phyloP scores from a whole-genome alignment of 345 rosid species.

The Boechera retrofracta region DNA sequence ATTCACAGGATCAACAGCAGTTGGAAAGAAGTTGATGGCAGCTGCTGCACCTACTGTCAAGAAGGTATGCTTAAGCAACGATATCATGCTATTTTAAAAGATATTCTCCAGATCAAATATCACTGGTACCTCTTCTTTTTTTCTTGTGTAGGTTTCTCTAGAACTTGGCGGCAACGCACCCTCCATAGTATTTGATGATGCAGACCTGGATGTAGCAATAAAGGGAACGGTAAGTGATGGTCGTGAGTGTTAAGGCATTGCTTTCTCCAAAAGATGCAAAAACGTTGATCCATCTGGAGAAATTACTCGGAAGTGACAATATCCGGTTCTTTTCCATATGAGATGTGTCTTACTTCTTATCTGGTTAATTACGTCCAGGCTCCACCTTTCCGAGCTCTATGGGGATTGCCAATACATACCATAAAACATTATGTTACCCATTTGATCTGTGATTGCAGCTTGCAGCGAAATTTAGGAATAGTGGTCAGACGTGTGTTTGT shows the following conservation, averaged over 20 bases:
- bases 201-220: conserved; percentile 89
- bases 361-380: conserved; percentile 16
- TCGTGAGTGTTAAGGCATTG: conserved; percentile 9
- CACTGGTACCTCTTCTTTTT: conserved; percentile 33
- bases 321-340: conserved; percentile 3
- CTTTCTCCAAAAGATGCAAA: conserved; percentile 17
- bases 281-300: conserved; percentile 21
- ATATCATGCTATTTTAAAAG: conserved; percentile 14
- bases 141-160: conserved; percentile 65
- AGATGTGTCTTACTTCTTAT: conserved; percentile 21
- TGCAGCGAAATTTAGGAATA: conserved; percentile 93
- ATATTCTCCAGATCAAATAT: conserved; percentile 8
- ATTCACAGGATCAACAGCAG: conserved; percentile 96
- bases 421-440: not conserved
- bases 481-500: conserved; percentile 98
- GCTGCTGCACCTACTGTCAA: conserved; percentile 95
- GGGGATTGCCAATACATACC: conserved; percentile 1
- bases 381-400: conserved; percentile 17
- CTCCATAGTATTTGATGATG: conserved; percentile 95
- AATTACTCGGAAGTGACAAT: not conserved
- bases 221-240: conserved; percentile 85
- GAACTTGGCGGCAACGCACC: conserved; percentile 99
- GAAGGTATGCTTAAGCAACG: conserved; percentile 57
- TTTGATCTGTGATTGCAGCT: conserved; percentile 62
- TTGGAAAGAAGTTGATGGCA: conserved; percentile 97